Evolutionary conservation across 768 basidiomycete genomes (phyloP).

Genomic region (Tricholoma sp.): DNA sequence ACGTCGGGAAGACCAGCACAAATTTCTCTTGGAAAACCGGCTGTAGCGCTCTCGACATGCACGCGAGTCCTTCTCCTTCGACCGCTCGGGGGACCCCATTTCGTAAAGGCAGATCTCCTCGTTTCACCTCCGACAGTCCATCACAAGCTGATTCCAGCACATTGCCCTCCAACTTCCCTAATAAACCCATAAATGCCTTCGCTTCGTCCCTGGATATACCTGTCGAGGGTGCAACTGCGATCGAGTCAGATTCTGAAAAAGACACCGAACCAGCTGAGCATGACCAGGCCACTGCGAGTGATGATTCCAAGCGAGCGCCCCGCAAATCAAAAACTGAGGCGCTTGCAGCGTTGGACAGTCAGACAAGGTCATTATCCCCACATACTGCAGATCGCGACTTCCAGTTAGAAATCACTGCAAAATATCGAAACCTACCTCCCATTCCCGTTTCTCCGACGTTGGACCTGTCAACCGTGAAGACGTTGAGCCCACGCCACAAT

Average conservation of each 20-base stretch:
- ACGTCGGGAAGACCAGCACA: slow-evolving; percentile 33
- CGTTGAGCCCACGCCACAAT: slow-evolving; percentile 43
- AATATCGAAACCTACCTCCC: slow-evolving; percentile 46
- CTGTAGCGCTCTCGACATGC: slow-evolving; percentile 32
- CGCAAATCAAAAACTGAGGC: slow-evolving; percentile 91
- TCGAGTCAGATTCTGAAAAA: slow-evolving; percentile 42
- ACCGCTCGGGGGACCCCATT: slow-evolving; percentile 55
- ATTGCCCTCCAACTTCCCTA: slow-evolving; percentile 42
- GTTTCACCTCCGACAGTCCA: slow-evolving; percentile 43
- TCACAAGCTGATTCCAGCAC: slow-evolving; percentile 41
- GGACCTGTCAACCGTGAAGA: slow-evolving; percentile 71
- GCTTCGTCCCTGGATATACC: slow-evolving; percentile 71
- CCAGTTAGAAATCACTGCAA: slow-evolving; percentile 41
- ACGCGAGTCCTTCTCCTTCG: slow-evolving; percentile 39
- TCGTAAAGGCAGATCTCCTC: slow-evolving; percentile 59
- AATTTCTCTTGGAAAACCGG: slow-evolving; percentile 30
- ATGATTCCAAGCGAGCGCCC: slow-evolving; percentile 63
- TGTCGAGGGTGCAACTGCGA: slow-evolving; percentile 68
- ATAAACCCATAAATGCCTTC: slow-evolving; percentile 48
- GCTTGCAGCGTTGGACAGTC: slow-evolving; percentile 69
- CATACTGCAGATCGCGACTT: slow-evolving; percentile 50
- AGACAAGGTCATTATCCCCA: slow-evolving; percentile 51
- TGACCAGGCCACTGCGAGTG: slow-evolving; percentile 32
- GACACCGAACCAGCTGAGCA: slow-evolving; percentile 30
- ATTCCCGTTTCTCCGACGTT: slow-evolving; percentile 59